Evolutionary conservation across 169 alveolate genomes (phyloP).

Genomic region (Eimeria falciformis): DNA sequence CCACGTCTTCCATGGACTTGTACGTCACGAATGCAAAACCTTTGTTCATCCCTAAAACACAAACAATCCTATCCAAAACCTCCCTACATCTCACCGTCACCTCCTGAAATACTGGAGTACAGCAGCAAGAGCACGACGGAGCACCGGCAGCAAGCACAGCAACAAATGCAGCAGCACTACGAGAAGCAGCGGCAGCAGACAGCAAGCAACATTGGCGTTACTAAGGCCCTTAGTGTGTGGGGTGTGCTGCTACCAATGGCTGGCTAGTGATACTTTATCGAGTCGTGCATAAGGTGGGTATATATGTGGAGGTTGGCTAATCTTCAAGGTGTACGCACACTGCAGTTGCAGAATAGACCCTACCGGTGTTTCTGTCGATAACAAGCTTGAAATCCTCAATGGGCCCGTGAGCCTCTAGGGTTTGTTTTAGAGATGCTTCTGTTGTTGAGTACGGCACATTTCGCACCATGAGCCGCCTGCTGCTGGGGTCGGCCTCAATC

Average conservation of each 20-base stretch:
- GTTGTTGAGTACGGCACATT: slow-evolving; percentile 62
- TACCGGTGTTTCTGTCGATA: slow-evolving; percentile 57
- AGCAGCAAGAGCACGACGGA: too few relatives aligned
- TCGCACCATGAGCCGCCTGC: slow-evolving; percentile 68
- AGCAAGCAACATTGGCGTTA: too few relatives aligned
- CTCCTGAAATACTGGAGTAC: background rate
- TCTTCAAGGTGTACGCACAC: too few relatives aligned
- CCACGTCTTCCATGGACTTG: slow-evolving; percentile 58
- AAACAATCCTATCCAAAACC: background rate
- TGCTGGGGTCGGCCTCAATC: slow-evolving; percentile 72
- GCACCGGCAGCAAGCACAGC: background rate
- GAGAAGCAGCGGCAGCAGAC: background rate
- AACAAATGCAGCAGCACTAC: background rate
- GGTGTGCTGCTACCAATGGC: too few relatives aligned
- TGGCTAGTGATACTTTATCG: too few relatives aligned
- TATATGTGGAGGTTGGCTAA: too few relatives aligned
- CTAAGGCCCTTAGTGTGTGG: too few relatives aligned
- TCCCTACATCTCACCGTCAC: background rate
- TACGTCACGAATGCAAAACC: slow-evolving; percentile 71
- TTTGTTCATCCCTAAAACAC: slow-evolving; percentile 42
- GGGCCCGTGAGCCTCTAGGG: slow-evolving; percentile 62
- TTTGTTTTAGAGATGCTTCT: slow-evolving; percentile 42
- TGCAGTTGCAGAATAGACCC: too few relatives aligned
- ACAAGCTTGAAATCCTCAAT: slow-evolving; percentile 70
- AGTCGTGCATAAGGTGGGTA: too few relatives aligned